phyloP scores from a whole-genome alignment of 2,329 filamentous ascomycete species.

The Trichoderma semiorbis region DNA sequence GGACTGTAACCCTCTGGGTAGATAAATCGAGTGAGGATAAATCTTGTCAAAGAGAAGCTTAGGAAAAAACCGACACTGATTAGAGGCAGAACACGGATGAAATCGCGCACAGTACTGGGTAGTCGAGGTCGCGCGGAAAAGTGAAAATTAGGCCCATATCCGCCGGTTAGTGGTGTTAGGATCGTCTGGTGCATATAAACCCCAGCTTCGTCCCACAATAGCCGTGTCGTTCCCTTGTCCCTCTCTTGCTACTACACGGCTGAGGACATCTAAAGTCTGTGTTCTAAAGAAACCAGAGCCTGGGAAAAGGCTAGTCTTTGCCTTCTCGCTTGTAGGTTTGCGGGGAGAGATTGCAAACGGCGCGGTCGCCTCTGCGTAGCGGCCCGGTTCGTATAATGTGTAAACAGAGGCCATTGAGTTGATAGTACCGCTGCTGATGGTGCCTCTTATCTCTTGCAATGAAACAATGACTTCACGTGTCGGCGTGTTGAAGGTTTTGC shows the following conservation, averaged over 20 bases:
- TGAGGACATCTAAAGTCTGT: neutral
- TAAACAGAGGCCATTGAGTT: neutral
- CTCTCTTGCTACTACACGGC: neutral
- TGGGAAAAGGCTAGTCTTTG: neutral
- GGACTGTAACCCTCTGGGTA: neutral
- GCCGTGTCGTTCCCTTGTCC: neutral
- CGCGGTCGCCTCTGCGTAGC: neutral
- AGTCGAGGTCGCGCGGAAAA: neutral
- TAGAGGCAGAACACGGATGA: neutral
- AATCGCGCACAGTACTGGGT: neutral
- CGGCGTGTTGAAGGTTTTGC: neutral
- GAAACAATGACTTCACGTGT: neutral
- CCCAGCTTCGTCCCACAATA: neutral
- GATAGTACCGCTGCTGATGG: neutral
- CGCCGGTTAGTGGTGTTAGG: neutral
- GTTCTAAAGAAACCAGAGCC: neutral
- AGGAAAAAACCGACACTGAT: neutral
- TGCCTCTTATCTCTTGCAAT: neutral
- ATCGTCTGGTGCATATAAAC: neutral
- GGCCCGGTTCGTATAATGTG: neutral
- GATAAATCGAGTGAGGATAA: neutral
- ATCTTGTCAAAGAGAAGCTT: neutral
- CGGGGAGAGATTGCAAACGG: neutral
- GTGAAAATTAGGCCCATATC: neutral
- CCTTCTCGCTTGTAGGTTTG: neutral